Percentiles rank a stretch among this genome's conserved stretches.
Conservation (phyloP, 2,329 filamentous ascomycete species). For the Xylariales sp. region DNA sequence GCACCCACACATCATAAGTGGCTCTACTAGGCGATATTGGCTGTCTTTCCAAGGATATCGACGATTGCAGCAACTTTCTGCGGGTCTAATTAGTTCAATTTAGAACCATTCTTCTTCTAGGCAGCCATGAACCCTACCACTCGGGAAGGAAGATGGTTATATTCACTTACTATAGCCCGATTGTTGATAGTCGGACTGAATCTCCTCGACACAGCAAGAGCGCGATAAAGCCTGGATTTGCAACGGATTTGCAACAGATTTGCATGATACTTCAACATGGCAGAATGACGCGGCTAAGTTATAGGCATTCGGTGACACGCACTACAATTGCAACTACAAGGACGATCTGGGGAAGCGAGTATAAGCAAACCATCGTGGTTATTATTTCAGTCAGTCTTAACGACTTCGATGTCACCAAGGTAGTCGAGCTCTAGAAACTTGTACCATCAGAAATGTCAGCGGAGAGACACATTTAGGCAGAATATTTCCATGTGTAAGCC, state of each 20-base stretch:
- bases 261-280: conserved; percentile 32
- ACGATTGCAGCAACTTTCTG: conserved; percentile 42
- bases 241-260: too few species aligned
- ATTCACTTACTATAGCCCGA: conserved; percentile 39
- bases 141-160: conserved; percentile 29
- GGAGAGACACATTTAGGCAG: too few species aligned
- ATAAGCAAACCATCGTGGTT: conserved; percentile 35
- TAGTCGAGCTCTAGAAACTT: neutral
- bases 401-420: neutral
- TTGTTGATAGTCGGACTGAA: conserved; percentile 24
- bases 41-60: conserved; percentile 32
- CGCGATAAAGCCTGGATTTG: conserved; percentile 28
- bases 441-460: too few species aligned
- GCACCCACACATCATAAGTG: conserved; percentile 41
- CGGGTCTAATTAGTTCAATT: conserved; percentile 43
- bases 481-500: too few species aligned
- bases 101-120: conserved; percentile 43
- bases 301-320: conserved; percentile 47
- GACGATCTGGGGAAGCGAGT: conserved; percentile 28
- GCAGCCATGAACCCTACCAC: conserved; percentile 53
- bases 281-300: conserved; percentile 28
- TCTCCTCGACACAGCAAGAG: conserved; percentile 30
- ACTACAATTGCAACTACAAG: conserved; percentile 38
- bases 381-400: conserved; percentile 26
- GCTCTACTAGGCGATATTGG: conserved; percentile 56